Conservation (phyloP, 441 rosid species). For the Lepidium campestre region DNA sequence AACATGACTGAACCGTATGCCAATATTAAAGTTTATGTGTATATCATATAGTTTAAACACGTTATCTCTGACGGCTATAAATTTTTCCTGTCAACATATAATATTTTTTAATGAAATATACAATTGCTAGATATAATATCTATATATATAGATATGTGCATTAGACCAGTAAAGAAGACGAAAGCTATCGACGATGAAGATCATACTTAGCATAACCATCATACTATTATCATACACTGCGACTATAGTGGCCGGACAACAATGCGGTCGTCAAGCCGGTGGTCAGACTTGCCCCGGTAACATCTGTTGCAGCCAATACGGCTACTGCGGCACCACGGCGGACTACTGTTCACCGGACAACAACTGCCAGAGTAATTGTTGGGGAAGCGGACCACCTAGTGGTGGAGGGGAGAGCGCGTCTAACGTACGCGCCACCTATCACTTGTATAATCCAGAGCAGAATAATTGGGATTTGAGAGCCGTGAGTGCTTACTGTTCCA, state of each 20-base stretch:
- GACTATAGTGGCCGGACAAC: constrained; percentile 28
- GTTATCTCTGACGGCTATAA: constrained; percentile 6
- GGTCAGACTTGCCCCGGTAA: constrained; percentile 38
- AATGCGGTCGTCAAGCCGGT: constrained; percentile 47
- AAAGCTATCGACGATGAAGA: constrained; percentile 10
- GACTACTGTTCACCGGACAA: constrained; percentile 40
- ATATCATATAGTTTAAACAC: not conserved
- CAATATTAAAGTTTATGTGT: not conserved
- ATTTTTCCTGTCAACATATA: too few relatives aligned
- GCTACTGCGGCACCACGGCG: constrained; percentile 45
- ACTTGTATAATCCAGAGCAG: constrained; percentile 39
- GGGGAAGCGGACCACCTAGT: constrained; percentile 16
- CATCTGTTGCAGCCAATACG: constrained; percentile 48
- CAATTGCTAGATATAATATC: not conserved
- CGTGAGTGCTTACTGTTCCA: constrained; percentile 41
- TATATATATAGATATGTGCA: not conserved
- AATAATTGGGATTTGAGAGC: constrained; percentile 36
- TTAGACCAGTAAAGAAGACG: not conserved
- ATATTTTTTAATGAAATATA: too few relatives aligned
- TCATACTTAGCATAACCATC: not conserved
- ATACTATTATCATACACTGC: constrained; percentile 16
- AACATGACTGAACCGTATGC: too few relatives aligned
- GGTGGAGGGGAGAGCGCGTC: constrained; percentile 34
- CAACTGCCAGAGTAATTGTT: constrained; percentile 38
- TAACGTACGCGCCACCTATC: constrained; percentile 46